Conservation (phyloP, 257 asterid species). For the Penstemon eatonii region DNA sequence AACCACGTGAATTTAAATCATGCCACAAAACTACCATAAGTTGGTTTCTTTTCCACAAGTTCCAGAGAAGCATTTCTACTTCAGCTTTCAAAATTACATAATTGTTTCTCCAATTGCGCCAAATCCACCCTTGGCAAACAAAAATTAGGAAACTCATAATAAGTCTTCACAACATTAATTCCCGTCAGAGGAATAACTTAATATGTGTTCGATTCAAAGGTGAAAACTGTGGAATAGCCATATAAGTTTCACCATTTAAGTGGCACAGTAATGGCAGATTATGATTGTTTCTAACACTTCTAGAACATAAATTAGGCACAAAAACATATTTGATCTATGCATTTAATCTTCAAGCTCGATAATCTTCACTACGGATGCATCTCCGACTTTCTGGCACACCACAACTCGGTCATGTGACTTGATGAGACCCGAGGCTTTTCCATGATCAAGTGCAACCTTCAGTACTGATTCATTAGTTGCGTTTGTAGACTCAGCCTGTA, state of each 20-base stretch:
- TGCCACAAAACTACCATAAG: neutral
- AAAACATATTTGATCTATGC: too few species aligned
- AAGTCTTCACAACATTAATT: neutral
- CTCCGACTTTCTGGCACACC: slow-evolving; percentile 88
- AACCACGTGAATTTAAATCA: too few species aligned
- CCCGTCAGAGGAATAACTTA: too few species aligned
- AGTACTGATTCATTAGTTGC: slow-evolving; percentile 69
- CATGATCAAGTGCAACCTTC: slow-evolving; percentile 79
- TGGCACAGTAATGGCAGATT: too few species aligned
- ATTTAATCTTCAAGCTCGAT: slow-evolving; percentile 74
- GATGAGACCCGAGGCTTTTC: slow-evolving; percentile 66
- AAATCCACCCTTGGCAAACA: neutral
- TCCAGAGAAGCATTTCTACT: neutral
- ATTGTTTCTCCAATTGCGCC: neutral
- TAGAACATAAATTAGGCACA: too few species aligned
- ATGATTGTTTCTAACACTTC: too few species aligned
- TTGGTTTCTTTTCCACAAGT: neutral
- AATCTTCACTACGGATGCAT: slow-evolving; percentile 81
- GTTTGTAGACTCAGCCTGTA: slow-evolving; percentile 69
- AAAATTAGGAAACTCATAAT: neutral
- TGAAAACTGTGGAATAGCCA: too few species aligned
- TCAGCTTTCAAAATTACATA: neutral
- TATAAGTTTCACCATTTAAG: too few species aligned
- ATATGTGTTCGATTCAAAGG: too few species aligned
- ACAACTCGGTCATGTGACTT: slow-evolving; percentile 79